Conservation (phyloP, 2,329 filamentous ascomycete species). For the Zymoseptoria crescenta region DNA sequence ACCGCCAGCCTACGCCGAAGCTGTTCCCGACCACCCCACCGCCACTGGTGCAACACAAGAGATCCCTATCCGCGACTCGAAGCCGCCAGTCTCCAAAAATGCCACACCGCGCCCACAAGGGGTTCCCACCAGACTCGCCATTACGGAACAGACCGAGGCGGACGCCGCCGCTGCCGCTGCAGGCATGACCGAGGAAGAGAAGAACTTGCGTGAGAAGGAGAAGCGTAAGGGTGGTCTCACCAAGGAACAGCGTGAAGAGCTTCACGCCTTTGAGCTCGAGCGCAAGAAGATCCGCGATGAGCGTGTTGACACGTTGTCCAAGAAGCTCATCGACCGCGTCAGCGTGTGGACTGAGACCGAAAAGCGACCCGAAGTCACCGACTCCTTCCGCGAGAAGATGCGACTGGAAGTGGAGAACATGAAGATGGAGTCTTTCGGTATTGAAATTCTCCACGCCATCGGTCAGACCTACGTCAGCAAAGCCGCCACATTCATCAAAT, state of each 20-base stretch:
- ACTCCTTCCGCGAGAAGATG: conserved; percentile 89
- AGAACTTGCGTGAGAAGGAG: conserved; percentile 68
- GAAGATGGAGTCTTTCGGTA: conserved; percentile 97
- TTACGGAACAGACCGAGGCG: conserved; percentile 83
- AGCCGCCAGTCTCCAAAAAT: conserved; percentile 27
- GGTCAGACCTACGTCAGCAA: conserved; percentile 86
- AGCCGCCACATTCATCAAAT: conserved; percentile 79
- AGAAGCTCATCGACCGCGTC: conserved; percentile 82
- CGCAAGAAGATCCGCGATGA: conserved; percentile 77
- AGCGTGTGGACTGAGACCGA: conserved; percentile 97
- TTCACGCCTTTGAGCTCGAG: conserved; percentile 82
- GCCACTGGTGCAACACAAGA: conserved; percentile 12
- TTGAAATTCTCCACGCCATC: conserved; percentile 93
- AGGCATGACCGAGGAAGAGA: conserved; percentile 63
- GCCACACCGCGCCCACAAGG: conserved; percentile 44
- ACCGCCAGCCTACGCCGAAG: conserved; percentile 7
- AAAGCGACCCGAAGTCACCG: conserved; percentile 74
- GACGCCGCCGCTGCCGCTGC: conserved; percentile 58
- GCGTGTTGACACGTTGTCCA: conserved; percentile 72
- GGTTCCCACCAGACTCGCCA: conserved; percentile 72
- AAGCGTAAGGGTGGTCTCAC: conserved; percentile 82
- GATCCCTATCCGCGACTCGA: conserved; percentile 19
- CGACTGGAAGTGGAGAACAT: conserved; percentile 91
- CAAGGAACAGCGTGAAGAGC: conserved; percentile 88
- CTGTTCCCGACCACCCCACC: conserved; percentile 3